Conservation (phyloP, 1,284 basidiomycete species). For the Volvariella volvacea region DNA sequence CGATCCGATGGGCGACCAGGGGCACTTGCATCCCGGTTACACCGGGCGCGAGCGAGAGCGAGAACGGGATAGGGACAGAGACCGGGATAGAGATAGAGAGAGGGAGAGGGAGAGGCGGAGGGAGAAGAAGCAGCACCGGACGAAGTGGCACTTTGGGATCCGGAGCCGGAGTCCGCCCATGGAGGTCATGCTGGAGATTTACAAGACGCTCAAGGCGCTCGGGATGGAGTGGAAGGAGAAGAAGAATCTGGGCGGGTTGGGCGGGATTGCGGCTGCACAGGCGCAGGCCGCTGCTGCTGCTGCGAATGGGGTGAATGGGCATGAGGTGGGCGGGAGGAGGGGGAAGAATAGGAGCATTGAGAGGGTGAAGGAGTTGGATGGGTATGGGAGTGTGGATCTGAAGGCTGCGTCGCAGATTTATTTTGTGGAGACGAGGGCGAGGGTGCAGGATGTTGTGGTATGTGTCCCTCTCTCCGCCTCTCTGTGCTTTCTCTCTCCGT, state of each 20-base stretch:
- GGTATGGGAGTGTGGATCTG: conserved; percentile 54
- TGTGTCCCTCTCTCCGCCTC: conserved; percentile 26
- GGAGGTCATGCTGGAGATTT: conserved; percentile 99
- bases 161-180: conserved; percentile 92
- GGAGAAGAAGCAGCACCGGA: conserved; percentile 65
- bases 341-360: conserved; percentile 39
- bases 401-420: conserved; percentile 74
- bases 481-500: not conserved
- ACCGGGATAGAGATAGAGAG: conserved; percentile 25
- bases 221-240: conserved; percentile 98
- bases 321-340: conserved; percentile 20
- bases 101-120: conserved; percentile 38
- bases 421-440: conserved; percentile 90
- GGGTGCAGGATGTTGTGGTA: conserved; percentile 88
- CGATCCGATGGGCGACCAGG: conserved; percentile 35
- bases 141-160: conserved; percentile 98
- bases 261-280: conserved; percentile 31
- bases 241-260: conserved; percentile 62
- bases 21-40: conserved; percentile 55
- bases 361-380: conserved; percentile 59
- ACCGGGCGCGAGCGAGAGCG: no score
- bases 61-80: no score
- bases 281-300: conserved; percentile 8
- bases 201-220: conserved; percentile 85
- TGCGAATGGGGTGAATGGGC: no score